Conservation (phyloP, 305 asterid species). For the Fraxinus sp. region DNA sequence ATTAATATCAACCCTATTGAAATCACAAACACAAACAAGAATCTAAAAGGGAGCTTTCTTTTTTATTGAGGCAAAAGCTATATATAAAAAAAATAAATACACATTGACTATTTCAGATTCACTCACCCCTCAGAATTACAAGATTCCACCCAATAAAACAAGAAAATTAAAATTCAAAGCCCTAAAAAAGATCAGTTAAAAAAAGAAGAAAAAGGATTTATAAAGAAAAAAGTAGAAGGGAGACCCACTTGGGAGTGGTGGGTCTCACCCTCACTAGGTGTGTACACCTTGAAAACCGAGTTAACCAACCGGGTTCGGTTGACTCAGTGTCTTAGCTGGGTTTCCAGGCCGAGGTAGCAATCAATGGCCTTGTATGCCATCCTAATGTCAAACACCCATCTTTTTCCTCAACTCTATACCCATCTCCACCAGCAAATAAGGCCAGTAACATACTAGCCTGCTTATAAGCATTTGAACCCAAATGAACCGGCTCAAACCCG, state of each 20-base stretch:
- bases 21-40: constrained; percentile 14
- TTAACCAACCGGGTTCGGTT: constrained; percentile 5
- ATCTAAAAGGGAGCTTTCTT: constrained; percentile 13
- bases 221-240: background rate
- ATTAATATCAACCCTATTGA: background rate
- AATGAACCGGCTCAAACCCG: constrained; percentile 64
- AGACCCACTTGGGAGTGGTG: constrained; percentile 37
- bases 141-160: constrained; percentile 33
- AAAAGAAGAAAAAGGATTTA: background rate
- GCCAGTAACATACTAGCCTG: constrained; percentile 85
- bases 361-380: constrained; percentile 89
- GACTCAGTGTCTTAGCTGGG: constrained; percentile 34
- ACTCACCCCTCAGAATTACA: background rate
- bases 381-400: constrained; percentile 88
- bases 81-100: constrained; percentile 32
- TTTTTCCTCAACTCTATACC: constrained; percentile 83
- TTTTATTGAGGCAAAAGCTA: constrained; percentile 29
- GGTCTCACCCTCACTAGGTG: constrained; percentile 36
- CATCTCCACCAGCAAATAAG: constrained; percentile 80
- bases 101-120: constrained; percentile 25
- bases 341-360: constrained; percentile 93
- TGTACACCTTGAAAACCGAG: constrained; percentile 19
- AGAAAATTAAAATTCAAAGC: constrained; percentile 20
- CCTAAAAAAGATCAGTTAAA: background rate
- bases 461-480: constrained; percentile 83